Base-by-base conservation (phyloP, 805 yeast species). In the Saccharomyces cerevisiae region DNA sequence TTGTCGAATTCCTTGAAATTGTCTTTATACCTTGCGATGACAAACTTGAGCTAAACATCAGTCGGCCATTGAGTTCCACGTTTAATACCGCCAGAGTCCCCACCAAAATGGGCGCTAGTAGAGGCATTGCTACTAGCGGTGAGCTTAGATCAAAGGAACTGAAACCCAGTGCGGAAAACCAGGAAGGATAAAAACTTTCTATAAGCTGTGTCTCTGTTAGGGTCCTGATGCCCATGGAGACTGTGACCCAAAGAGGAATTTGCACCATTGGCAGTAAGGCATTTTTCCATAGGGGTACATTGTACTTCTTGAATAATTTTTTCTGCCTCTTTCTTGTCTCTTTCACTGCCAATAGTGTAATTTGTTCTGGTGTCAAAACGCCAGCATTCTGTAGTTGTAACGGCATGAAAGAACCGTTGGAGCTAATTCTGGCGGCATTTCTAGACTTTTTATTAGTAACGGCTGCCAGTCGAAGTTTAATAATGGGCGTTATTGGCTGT, bases 281-380 rank as follows among this genome's bases (percentile, higher is more conserved):
- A 62, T 87, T 83, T 67, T 90, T 91, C 89, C 95, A 91, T 55
- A 84, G 68, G 64, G 89, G 92, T 52, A 90, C 87, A 9, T 76
- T 73, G 62, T 85, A 76, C 52, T 79, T 76, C 58, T 78, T 79
- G 70, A 86, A 91, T n/a, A 91, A 73, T 50, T 67, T 67, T 61
- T 84, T 82, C 60, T 92, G 95, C 57, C 95, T 76, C 56, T 81
- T 83, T 55, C 91, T 74, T 47, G 84, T 80, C 66, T 91, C 97
- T 66, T 87, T 90, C 6, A 87, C 76, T 0, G 95, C 79, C 30
- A 92, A 62, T 2, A 90, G 72, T 41, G 81, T 73, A 32, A 91
- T 87, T 64, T 91, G 96, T 57, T 89, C 96, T 51, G 86, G 86
- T 4, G 84, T 80, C 66, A 90, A 75, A 11, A 36, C 11, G 11